Conservation (phyloP, 257 asterid species). For the Ehretia macrophylla region DNA sequence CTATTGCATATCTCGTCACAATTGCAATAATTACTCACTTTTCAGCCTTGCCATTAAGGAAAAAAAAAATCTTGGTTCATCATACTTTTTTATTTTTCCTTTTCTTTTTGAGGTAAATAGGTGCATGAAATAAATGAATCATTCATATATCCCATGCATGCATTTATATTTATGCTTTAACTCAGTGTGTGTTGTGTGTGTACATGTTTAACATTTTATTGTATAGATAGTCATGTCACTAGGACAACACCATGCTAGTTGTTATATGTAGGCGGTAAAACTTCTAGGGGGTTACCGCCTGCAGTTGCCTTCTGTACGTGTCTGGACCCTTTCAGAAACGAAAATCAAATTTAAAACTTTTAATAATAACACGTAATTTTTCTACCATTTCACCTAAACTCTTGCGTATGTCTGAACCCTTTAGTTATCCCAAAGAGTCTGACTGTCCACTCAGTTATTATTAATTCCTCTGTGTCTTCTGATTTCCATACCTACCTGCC, state of each 20-base stretch:
- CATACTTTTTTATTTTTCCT: too few species aligned
- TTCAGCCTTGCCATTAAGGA: background rate
- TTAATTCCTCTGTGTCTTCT: constrained; percentile 14
- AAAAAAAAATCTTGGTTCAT: too few species aligned
- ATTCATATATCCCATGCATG: constrained; percentile 25
- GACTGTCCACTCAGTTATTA: constrained; percentile 21
- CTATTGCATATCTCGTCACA: constrained; percentile 9
- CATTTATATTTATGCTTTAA: constrained; percentile 20
- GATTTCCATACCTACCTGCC: constrained; percentile 8
- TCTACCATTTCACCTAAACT: too few species aligned
- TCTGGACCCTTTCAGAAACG: too few species aligned
- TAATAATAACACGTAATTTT: too few species aligned
- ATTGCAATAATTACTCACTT: constrained; percentile 13
- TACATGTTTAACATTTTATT: background rate
- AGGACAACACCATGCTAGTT: background rate
- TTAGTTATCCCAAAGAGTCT: constrained; percentile 32
- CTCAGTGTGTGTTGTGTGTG: background rate
- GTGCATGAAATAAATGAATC: constrained; percentile 31
- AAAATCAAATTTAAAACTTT: too few species aligned
- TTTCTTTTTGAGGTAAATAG: background rate
- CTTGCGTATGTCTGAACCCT: constrained; percentile 46
- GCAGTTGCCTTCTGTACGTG: constrained; percentile 14
- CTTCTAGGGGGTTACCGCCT: constrained; percentile 14
- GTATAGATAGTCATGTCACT: constrained; percentile 18
- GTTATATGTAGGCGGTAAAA: too few species aligned